These are phyloP conservation scores for Lyophyllum atratum DNA, from an alignment of 768 basidiomycete species.

Conservation along the genomic window DNA sequence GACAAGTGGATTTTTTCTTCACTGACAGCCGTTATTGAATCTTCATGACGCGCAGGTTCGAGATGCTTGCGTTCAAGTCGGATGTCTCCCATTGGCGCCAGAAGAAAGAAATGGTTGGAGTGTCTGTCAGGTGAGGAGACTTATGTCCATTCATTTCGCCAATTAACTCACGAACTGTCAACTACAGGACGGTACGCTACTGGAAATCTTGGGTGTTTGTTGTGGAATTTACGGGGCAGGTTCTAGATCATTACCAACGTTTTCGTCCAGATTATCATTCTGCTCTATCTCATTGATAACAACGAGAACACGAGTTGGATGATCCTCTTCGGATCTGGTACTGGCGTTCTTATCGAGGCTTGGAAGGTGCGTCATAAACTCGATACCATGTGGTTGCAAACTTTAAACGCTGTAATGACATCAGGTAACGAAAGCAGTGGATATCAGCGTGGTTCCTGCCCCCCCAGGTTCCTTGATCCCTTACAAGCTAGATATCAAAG, in stretches of 20 bases:
- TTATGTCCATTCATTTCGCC: not conserved
- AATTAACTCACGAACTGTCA: slow-evolving; percentile 9
- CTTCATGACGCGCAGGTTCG: slow-evolving; percentile 57
- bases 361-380: slow-evolving; percentile 74
- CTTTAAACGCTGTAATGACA: slow-evolving; percentile 9
- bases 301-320: slow-evolving; percentile 97
- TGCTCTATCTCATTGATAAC: slow-evolving; percentile 94
- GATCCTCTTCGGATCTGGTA: slow-evolving; percentile 88
- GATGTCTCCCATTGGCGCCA: slow-evolving; percentile 96
- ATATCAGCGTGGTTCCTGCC: slow-evolving; percentile 69
- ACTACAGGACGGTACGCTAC: slow-evolving; percentile 52
- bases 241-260: slow-evolving; percentile 83
- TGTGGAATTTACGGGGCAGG: not conserved
- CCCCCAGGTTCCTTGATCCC: slow-evolving; percentile 70
- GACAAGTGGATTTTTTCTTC: not conserved
- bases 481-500: slow-evolving; percentile 80
- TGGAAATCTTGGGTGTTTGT: not conserved
- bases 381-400: not conserved
- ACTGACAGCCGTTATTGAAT: slow-evolving; percentile 6
- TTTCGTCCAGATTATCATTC: slow-evolving; percentile 86
- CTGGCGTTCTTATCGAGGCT: slow-evolving; percentile 83
- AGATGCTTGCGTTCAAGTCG: slow-evolving; percentile 93
- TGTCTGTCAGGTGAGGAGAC: slow-evolving; percentile 77
- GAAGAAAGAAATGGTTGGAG: slow-evolving; percentile 93
- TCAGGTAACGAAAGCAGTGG: slow-evolving; percentile 88